Conservation (phyloP, 202 grass and related monocot genomes). For the Zizania palustris region DNA sequence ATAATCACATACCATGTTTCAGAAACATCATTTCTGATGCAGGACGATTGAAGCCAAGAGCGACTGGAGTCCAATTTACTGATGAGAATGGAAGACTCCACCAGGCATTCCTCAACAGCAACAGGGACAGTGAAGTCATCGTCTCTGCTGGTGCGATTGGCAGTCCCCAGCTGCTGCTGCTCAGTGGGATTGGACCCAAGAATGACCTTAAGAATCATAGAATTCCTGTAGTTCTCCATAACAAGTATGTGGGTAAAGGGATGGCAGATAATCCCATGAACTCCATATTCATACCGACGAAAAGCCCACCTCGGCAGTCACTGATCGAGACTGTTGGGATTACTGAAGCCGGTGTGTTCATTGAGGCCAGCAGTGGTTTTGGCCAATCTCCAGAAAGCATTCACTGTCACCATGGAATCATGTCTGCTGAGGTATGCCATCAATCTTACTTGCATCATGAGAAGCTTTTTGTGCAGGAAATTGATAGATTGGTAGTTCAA, state of each 20-base stretch:
- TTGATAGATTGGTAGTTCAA: slow-evolving; percentile 10
- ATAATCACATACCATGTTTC: slow-evolving; percentile 27
- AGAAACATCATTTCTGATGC: slow-evolving; percentile 37
- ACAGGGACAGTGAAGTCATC: slow-evolving; percentile 66
- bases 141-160: slow-evolving; percentile 83
- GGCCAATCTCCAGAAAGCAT: slow-evolving; percentile 88
- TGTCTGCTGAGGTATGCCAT: slow-evolving; percentile 83
- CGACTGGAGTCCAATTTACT: slow-evolving; percentile 73
- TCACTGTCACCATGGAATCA: slow-evolving; percentile 92
- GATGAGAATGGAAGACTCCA: slow-evolving; percentile 81
- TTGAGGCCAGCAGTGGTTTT: slow-evolving; percentile 98
- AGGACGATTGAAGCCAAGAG: slow-evolving; percentile 71
- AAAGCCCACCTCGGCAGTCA: slow-evolving; percentile 77
- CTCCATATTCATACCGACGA: slow-evolving; percentile 94
- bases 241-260: slow-evolving; percentile 79
- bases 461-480: slow-evolving; percentile 27
- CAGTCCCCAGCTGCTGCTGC: slow-evolving; percentile 79
- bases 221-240: slow-evolving; percentile 76
- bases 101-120: slow-evolving; percentile 57
- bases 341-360: slow-evolving; percentile 85
- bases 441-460: slow-evolving; percentile 27
- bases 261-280: slow-evolving; percentile 99
- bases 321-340: slow-evolving; percentile 97
- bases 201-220: slow-evolving; percentile 72
- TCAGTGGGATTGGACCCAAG: slow-evolving; percentile 91